Evolutionary conservation across 208 protist genomes (phyloP).

Genomic region (Leishmania gerbilli): DNA sequence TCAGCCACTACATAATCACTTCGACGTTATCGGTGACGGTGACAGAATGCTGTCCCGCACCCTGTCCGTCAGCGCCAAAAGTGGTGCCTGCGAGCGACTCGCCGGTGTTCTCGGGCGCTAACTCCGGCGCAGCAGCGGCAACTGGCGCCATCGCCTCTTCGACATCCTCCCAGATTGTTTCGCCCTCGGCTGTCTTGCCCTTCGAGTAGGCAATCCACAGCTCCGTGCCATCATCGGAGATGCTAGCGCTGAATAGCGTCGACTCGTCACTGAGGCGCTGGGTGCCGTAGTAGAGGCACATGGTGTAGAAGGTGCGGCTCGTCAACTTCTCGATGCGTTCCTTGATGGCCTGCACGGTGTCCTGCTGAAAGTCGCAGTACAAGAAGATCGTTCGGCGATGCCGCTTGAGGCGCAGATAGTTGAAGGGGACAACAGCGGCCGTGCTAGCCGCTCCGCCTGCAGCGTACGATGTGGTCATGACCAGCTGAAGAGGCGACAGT

Average conservation of each 20-base stretch:
- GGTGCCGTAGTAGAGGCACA: conserved; percentile 73
- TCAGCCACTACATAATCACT: not conserved
- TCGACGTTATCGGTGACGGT: not conserved
- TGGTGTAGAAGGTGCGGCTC: conserved; percentile 75
- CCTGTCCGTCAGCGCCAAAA: not conserved
- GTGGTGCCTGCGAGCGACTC: conserved; percentile 1
- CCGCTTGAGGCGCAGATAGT: conserved; percentile 82
- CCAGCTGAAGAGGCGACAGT: not conserved
- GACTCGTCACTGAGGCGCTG: conserved; percentile 78
- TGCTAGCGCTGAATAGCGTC: conserved; percentile 81
- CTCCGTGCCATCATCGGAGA: conserved; percentile 82
- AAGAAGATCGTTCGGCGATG: conserved; percentile 87
- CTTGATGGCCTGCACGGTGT: conserved; percentile 91
- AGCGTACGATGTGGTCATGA: conserved; percentile 27
- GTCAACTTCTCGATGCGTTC: conserved; percentile 89
- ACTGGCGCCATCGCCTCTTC: conserved; percentile 67
- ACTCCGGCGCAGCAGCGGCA: not conserved
- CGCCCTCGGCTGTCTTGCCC: conserved; percentile 58
- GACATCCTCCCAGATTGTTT: conserved; percentile 74
- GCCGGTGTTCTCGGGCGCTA: conserved; percentile 2
- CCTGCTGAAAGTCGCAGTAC: conserved; percentile 89
- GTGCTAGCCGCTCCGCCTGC: conserved; percentile 7
- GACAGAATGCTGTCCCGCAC: not conserved
- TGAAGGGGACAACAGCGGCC: conserved; percentile 39
- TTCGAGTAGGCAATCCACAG: conserved; percentile 79